Base-by-base conservation (phyloP, 225 moss, liverwort and hornwort species). In the Marchantia paleacea region DNA sequence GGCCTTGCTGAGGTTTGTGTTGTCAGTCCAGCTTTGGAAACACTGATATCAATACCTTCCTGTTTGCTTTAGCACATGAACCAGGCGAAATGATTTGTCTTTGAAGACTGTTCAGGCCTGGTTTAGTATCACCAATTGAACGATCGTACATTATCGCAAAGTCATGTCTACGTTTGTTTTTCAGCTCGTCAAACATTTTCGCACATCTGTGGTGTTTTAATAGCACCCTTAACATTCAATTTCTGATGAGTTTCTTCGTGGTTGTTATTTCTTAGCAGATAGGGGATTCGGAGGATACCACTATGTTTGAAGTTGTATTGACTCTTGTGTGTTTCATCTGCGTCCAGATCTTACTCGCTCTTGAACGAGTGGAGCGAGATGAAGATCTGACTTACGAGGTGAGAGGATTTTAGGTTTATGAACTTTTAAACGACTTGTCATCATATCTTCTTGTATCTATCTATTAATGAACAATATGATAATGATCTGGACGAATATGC, bases 311-410 rank as follows among this genome's bases (percentile, higher is more conserved):
- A 57, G 75, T 7, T 39, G 50, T 76, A n/a, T 47, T 62, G 30
- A 61, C 55, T 24, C n/a, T 51, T 31, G 8, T 55, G 16, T 55
- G 12, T 79, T 55, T 29, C 10, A 39, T 52, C 22, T 58, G 28
- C 30, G 10, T 30, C 48, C 90, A 94, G 94, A 91, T 94, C 81
- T 87, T 94, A 49, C 80, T 84, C 25, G 94, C 94, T 72, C 92
- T 94, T 60, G 94, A 94, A 78, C 90, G 92, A 14, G 92, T 92
- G 78, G 94, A 94, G 71, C 91, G 90, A 82, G 86, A 93, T 74
- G 94, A 92, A 73, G 94, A 91, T 83, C 83, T 94, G 25, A 94
- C 94, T 7, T 90, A 92, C 78, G 94, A 94, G 87, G 94, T 94
- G 81, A 74, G 62, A 12, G 30, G 18, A 16, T 39, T 39, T 39